Base-by-base conservation (phyloP, 768 basidiomycete species). In the Lyophyllum decastes region DNA sequence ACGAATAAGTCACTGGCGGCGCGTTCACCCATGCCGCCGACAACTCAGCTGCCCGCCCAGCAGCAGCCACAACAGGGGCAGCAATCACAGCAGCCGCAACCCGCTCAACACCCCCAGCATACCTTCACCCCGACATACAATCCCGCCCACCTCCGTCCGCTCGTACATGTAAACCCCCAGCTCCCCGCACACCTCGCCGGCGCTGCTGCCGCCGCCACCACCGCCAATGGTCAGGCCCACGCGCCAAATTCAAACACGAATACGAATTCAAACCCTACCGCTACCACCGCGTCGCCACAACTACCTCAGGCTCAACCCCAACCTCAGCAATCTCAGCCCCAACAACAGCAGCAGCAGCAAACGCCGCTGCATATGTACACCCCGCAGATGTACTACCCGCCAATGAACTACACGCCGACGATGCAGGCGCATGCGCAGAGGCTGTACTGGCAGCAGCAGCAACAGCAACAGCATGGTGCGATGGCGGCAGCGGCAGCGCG, bases 101-200 rank as follows among this genome's bases (percentile, higher is more conserved):
- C 55, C 24, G 50, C 46, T 12, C 70, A 70, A 38, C 66, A 68
- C 38, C 57, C 61, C 49, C 70, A 68, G 27, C 65, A 66, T n/a
- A 64, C 63, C 54, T 61, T 71, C 55, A 58, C 59, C 30, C 49
- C 68, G 16, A 70, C 72, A 57, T 78, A 76, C 57, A 76, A 65
- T 47, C 71, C 73, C 6, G 44, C 73, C 4, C 76, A 74, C 21
- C 60, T 72, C 53, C 73, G 77, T 22, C 66, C 73, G 1, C 48
- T 72, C 52, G 66, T 71, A 26, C 72, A 68, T 30, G 52, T 62
- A 25, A 70, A 66, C 38, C 60, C 70, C 8, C 68, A 64, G 27
- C 56, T 70, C 45, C 26, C 65, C 40, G 46, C 64, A 41, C 54
- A 63, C 40, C 50, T 64, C 38, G 45, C 61, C 43, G 10, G n/a